Evolutionary conservation across 331 rosid genomes (phyloP), one percentile per base, ranked within the genome.

Genomic region (Acacia concinna): DNA sequence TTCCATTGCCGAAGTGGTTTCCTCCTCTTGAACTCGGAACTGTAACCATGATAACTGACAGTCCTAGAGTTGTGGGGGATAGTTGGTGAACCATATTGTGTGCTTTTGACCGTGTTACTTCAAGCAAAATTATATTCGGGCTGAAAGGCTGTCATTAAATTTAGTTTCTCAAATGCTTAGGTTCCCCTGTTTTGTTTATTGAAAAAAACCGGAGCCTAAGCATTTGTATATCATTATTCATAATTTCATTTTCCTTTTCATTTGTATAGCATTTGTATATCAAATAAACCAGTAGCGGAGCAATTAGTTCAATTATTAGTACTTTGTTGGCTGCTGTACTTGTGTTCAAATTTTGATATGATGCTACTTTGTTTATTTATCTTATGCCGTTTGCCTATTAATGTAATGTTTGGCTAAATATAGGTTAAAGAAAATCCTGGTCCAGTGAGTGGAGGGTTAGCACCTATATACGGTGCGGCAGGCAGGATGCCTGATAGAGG

Each of bases 391-490:
- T 63, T 44, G 20, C 76, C 31, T 31, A 40, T 74, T 77, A 37
- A 62, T 47, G 37, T 71, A 20, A 17, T 67, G 57, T 59, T 67
- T 30, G 72, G 44, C 10, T 51, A 74, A 23, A 74, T 76, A 74
- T 89, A 95, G 98, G 98, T 95, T 30, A 92, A 91, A 81, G 87
- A 84, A 79, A 95, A 92, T 83, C 97, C 98, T 0, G 98, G 98
- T 60, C 97, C 97, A 17, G 74, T 92, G 77, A 92, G 74, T 40
- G 98, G 98, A 80, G 98, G 98, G 49, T 85, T 92, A n/a, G 97
- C 98, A 71, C 97, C 98, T 47, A 83, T 95, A 81, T 95, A 95
- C 71, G 99, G 99, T 0, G 99, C 99, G 56, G 99, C 99, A 20
- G 99, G 97, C 86, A 93, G 82, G 88, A 93, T 95, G 90, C 97